A percentile compares a stretch with the other conserved stretches of the same genome.
Evolutionary conservation across 2,329 filamentous ascomycete species (phyloP).

Genomic region (Cercospora janseana): DNA sequence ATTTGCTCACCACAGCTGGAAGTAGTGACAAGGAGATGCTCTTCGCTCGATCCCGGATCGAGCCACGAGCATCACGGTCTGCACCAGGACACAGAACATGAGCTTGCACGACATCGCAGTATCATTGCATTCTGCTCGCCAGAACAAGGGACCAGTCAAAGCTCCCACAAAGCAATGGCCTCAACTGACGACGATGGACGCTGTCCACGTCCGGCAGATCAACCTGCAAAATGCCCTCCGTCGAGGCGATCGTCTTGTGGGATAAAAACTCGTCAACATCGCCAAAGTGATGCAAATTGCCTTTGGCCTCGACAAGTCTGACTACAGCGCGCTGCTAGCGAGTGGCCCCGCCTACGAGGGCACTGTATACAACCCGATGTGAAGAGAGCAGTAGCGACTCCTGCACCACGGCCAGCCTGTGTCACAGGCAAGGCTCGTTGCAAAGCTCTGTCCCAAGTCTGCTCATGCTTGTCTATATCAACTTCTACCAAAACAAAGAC

Average conservation of each 20-base stretch:
- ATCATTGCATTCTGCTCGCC: background rate
- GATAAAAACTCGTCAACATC: background rate
- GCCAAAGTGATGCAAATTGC: background rate
- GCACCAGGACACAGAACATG: background rate
- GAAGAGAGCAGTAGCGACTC: too few relatives aligned
- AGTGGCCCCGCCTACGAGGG: background rate
- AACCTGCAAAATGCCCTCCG: background rate
- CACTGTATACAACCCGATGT: too few relatives aligned
- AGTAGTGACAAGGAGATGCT: too few relatives aligned
- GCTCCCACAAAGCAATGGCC: background rate
- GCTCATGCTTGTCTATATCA: too few relatives aligned
- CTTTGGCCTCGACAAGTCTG: background rate
- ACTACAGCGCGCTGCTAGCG: background rate
- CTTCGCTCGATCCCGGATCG: too few relatives aligned
- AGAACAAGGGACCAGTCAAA: background rate
- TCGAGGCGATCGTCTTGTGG: background rate
- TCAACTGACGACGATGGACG: background rate
- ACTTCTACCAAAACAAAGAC: too few relatives aligned
- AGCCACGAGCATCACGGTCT: background rate
- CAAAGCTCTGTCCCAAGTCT: too few relatives aligned
- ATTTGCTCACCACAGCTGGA: too few relatives aligned
- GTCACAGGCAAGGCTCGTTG: too few relatives aligned
- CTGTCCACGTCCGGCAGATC: background rate
- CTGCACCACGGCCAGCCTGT: too few relatives aligned
- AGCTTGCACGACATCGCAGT: background rate